Evolutionary conservation across 352 stramenopile genomes (phyloP).

Genomic region (Phytophthora macrochlamydospora): DNA sequence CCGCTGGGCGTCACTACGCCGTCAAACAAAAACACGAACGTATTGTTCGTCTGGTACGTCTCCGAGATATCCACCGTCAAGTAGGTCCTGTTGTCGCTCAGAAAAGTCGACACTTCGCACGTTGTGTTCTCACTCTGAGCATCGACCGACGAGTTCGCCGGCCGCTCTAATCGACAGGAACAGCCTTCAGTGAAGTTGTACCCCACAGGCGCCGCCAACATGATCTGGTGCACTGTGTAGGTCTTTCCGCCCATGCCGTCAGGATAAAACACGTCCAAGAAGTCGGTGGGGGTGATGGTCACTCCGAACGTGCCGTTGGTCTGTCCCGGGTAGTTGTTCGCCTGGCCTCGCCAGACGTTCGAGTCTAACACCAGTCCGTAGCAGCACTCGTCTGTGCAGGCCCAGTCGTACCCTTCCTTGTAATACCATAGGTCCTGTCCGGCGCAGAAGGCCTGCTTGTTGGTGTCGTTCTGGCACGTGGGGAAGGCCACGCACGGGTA

Average conservation of each 20-base stretch:
- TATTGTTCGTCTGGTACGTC: conserved; percentile 54
- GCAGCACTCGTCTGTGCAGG: conserved; percentile 79
- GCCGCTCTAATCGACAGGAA: conserved; percentile 48
- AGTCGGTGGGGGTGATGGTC: conserved; percentile 71
- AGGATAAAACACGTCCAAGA: conserved; percentile 65
- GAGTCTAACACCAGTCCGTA: conserved; percentile 66
- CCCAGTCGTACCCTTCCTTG: conserved; percentile 55
- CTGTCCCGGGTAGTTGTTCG: conserved; percentile 68
- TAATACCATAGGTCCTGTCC: conserved; percentile 59
- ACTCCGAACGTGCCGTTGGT: conserved; percentile 81
- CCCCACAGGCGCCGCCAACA: conserved; percentile 66
- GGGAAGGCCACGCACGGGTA: conserved; percentile 85
- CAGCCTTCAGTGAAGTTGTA: conserved; percentile 63
- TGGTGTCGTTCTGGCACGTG: conserved; percentile 69
- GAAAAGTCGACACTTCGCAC: conserved; percentile 54
- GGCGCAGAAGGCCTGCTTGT: conserved; percentile 70
- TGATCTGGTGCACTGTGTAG: conserved; percentile 76
- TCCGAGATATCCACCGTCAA: conserved; percentile 69
- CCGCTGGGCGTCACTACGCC: conserved; percentile 66
- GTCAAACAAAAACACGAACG: conserved; percentile 73
- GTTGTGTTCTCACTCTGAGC: conserved; percentile 30
- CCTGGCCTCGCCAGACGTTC: conserved; percentile 68
- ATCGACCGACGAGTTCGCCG: conserved; percentile 19
- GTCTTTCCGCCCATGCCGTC: conserved; percentile 46
- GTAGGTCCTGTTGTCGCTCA: conserved; percentile 54